phyloP scores from a whole-genome alignment of 306 rosid species.

The Hylodesmum podocarpum region DNA sequence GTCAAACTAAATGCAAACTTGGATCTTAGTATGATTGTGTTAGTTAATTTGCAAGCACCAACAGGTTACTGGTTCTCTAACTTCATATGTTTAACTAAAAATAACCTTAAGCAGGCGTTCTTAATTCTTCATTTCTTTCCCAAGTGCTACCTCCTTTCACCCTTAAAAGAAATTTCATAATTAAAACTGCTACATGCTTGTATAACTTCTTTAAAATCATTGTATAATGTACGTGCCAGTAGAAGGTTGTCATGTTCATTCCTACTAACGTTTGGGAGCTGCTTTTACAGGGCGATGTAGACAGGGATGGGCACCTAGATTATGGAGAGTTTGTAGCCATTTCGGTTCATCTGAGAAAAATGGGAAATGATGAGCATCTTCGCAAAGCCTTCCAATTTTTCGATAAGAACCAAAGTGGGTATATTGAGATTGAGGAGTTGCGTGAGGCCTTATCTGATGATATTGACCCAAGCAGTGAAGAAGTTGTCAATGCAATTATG shows the following conservation, averaged over 20 bases:
- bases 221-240: background rate
- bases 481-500: conserved; percentile 75
- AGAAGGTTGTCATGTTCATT: background rate
- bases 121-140: background rate
- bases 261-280: conserved; percentile 25
- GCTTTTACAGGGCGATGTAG: conserved; percentile 80
- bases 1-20: conserved; percentile 3
- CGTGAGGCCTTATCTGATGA: conserved; percentile 60
- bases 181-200: background rate
- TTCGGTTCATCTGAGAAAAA: conserved; percentile 76
- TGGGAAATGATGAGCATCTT: conserved; percentile 84
- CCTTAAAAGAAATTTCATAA: background rate
- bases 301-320: conserved; percentile 82
- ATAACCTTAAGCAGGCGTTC: background rate
- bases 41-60: background rate
- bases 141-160: background rate
- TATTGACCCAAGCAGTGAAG: conserved; percentile 61
- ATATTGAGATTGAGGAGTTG: conserved; percentile 88
- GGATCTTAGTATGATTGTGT: background rate
- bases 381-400: conserved; percentile 86
- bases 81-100: background rate
- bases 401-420: conserved; percentile 62
- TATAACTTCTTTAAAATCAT: background rate
- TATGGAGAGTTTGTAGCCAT: conserved; percentile 90
- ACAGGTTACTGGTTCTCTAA: background rate